Conservation (phyloP, 2,329 filamentous ascomycete genomes). For the Neoascochyta sp. region DNA sequence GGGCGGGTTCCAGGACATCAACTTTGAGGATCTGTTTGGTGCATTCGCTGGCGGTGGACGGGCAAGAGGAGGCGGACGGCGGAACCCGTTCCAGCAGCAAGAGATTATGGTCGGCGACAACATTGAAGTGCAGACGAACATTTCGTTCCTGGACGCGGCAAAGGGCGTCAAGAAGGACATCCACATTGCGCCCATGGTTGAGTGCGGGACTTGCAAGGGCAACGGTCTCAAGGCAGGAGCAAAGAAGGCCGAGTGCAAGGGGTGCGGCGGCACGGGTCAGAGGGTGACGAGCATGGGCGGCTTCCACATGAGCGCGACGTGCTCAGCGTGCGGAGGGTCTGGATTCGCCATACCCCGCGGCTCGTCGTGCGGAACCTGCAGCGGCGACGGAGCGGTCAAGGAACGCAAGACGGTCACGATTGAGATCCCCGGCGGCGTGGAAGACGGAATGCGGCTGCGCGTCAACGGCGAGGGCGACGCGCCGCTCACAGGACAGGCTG, state of each 20-base stretch:
- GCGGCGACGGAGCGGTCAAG: slow-evolving; percentile 77
- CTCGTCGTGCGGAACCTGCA: slow-evolving; percentile 74
- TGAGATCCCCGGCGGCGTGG: slow-evolving; percentile 91
- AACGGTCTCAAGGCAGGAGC: slow-evolving; percentile 80
- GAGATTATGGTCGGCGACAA: slow-evolving; percentile 86
- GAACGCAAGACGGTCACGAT: slow-evolving; percentile 80
- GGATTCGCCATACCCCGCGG: slow-evolving; percentile 74
- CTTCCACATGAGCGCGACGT: slow-evolving; percentile 94
- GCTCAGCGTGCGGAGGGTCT: slow-evolving; percentile 72
- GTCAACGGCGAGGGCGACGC: slow-evolving; percentile 85
- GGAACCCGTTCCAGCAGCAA: slow-evolving; percentile 70
- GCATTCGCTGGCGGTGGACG: slow-evolving; percentile 69
- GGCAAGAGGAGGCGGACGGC: slow-evolving; percentile 41
- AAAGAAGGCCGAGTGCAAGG: slow-evolving; percentile 67
- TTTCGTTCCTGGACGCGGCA: slow-evolving; percentile 93
- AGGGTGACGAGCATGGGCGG: slow-evolving; percentile 87
- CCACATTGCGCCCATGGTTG: slow-evolving; percentile 72
- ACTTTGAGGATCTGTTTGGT: slow-evolving; percentile 93
- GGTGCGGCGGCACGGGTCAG: slow-evolving; percentile 82
- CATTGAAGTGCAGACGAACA: slow-evolving; percentile 89
- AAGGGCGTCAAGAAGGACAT: slow-evolving; percentile 90
- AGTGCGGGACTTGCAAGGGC: slow-evolving; percentile 79
- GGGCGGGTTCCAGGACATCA: slow-evolving; percentile 80
- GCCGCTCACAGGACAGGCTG: slow-evolving; percentile 68
- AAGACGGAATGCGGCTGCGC: slow-evolving; percentile 90